Conservation (phyloP, 257 asterid species). For the Nyctanthes arbortristis region DNA sequence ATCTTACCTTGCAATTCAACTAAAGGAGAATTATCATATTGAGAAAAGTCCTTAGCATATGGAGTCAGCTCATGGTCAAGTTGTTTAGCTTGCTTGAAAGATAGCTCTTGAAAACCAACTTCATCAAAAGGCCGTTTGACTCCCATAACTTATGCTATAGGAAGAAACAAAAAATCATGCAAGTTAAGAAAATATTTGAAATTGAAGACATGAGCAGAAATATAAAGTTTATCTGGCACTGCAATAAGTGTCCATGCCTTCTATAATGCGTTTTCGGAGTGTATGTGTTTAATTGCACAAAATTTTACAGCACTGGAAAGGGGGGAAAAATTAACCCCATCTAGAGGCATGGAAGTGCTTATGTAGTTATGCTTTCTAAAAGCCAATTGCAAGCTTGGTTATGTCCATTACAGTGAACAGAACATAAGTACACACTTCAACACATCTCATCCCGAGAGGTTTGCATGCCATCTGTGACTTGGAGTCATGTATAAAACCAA, state of each 20-base stretch:
- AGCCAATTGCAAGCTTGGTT: background rate
- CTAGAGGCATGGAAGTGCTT: background rate
- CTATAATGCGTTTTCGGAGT: background rate
- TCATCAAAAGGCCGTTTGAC: constrained; percentile 35
- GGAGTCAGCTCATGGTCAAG: constrained; percentile 20
- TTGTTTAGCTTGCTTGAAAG: constrained; percentile 39
- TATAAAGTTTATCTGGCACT: background rate
- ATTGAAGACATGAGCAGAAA: background rate
- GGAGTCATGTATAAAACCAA: background rate
- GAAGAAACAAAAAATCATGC: background rate
- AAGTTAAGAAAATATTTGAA: background rate
- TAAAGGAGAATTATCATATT: constrained; percentile 7
- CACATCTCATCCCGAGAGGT: no score
- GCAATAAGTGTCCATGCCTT: background rate
- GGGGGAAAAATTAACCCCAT: background rate
- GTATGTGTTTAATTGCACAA: background rate
- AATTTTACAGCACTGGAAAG: background rate
- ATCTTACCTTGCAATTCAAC: constrained; percentile 25
- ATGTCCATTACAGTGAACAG: no score
- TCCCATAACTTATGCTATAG: constrained; percentile 34
- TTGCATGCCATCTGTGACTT: constrained; percentile 3
- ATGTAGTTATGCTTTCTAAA: background rate
- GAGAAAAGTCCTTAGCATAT: constrained; percentile 14
- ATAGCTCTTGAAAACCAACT: constrained; percentile 31
- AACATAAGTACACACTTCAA: no score